phyloP scores from a whole-genome alignment of 192 early-diverging fungal genomes.

The Rhizoclosmatium sp. region DNA sequence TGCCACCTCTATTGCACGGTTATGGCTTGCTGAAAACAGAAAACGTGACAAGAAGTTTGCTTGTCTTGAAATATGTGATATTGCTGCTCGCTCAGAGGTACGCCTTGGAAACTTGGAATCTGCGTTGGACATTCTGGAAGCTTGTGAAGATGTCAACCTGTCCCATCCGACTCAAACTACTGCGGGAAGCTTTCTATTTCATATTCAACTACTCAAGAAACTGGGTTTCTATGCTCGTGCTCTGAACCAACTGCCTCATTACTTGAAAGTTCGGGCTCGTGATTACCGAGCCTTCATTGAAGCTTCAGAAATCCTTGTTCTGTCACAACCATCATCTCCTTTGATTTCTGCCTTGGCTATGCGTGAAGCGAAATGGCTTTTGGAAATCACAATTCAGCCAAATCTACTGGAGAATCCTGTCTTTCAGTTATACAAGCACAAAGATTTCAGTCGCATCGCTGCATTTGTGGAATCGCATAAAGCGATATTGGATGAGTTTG shows the following conservation, averaged over 20 bases:
- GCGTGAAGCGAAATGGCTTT: background rate
- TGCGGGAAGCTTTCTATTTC: background rate
- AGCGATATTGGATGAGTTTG: slow-evolving; percentile 9
- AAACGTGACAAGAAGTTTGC: slow-evolving; percentile 8
- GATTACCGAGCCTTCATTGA: slow-evolving; percentile 13
- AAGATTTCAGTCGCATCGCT: background rate
- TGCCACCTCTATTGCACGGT: background rate
- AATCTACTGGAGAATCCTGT: background rate
- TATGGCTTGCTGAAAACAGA: slow-evolving; percentile 16
- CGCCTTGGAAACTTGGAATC: background rate
- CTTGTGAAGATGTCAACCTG: background rate
- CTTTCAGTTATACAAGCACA: background rate
- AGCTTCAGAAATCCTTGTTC: background rate
- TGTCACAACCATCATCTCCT: background rate
- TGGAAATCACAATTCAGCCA: background rate
- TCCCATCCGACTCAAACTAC: slow-evolving; percentile 11
- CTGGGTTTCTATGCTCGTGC: background rate
- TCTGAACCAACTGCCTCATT: background rate
- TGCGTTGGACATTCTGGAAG: background rate
- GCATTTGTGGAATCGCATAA: background rate
- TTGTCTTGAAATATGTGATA: slow-evolving; percentile 18
- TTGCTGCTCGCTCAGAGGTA: background rate
- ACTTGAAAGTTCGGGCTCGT: background rate
- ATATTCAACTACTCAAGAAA: background rate
- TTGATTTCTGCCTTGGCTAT: slow-evolving; percentile 2